Percentiles rank a stretch among this genome's conserved stretches.
These are phyloP conservation scores for Uronychia binucleata DNA, from an alignment of 73 alveolate species.

Conservation along the genomic window DNA sequence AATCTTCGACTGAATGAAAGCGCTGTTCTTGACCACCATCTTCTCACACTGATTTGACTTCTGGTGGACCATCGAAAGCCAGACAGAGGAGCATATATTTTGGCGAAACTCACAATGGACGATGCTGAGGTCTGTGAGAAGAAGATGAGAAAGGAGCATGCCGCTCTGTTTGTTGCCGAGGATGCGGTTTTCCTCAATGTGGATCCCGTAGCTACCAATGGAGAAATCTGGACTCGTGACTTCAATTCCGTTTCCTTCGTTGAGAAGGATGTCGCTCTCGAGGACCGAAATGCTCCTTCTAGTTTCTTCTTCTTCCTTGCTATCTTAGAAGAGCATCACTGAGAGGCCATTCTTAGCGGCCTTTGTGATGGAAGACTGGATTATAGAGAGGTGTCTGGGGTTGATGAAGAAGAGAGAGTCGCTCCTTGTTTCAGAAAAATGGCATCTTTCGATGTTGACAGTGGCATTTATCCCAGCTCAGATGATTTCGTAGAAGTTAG, in stretches of 20 bases:
- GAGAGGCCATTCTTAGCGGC: background rate
- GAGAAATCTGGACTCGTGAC: too few species aligned
- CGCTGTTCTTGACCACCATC: background rate
- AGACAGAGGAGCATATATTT: background rate
- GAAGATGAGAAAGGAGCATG: background rate
- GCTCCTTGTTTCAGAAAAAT: background rate
- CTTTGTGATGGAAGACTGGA: background rate
- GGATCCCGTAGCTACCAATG: background rate
- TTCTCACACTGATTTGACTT: background rate
- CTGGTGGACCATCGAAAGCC: background rate
- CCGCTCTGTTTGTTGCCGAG: background rate
- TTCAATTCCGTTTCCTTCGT: slow-evolving; percentile 24
- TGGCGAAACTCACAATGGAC: background rate
- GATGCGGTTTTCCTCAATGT: slow-evolving; percentile 2
- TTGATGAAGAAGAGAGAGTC: slow-evolving; percentile 1
- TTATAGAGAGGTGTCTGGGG: slow-evolving; percentile 12
- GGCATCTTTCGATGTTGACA: slow-evolving; percentile 13
- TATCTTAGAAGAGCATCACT: background rate
- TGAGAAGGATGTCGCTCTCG: slow-evolving; percentile 12
- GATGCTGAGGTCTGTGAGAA: background rate
- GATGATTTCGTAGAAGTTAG: background rate
- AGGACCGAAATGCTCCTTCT: slow-evolving; percentile 1
- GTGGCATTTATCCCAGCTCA: slow-evolving; percentile 23
- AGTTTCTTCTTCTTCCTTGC: background rate
- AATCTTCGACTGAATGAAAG: background rate